Conservation (phyloP, 345 rosid species). For the Aegle marmelos region DNA sequence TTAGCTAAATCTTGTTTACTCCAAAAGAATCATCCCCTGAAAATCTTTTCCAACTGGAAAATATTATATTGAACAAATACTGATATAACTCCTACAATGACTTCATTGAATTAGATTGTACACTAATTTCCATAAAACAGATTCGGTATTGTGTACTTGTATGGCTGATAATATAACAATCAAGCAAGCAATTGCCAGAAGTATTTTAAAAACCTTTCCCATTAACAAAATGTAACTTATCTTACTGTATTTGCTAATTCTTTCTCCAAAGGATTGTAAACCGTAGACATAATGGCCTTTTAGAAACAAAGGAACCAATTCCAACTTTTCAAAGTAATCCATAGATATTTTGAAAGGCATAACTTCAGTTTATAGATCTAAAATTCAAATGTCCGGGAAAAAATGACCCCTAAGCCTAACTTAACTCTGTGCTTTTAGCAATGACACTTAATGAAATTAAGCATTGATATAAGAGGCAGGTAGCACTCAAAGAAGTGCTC, state of each 20-base stretch:
- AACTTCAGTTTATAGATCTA: background rate
- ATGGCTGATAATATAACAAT: background rate
- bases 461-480: background rate
- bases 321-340: background rate
- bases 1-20: background rate
- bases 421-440: background rate
- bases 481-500: background rate
- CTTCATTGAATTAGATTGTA: background rate
- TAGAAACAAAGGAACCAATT: background rate
- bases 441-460: background rate
- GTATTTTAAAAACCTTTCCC: background rate
- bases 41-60: background rate
- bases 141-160: too few species aligned
- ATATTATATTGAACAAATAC: background rate
- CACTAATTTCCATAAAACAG: background rate
- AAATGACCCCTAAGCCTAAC: background rate
- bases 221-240: background rate
- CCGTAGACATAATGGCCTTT: background rate
- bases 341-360: background rate
- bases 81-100: background rate
- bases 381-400: background rate
- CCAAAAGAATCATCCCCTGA: background rate
- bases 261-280: background rate
- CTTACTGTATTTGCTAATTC: background rate
- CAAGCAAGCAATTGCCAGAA: background rate